Base-by-base conservation (phyloP, 2,329 filamentous ascomycete species). In the Aspergillus sp. region DNA sequence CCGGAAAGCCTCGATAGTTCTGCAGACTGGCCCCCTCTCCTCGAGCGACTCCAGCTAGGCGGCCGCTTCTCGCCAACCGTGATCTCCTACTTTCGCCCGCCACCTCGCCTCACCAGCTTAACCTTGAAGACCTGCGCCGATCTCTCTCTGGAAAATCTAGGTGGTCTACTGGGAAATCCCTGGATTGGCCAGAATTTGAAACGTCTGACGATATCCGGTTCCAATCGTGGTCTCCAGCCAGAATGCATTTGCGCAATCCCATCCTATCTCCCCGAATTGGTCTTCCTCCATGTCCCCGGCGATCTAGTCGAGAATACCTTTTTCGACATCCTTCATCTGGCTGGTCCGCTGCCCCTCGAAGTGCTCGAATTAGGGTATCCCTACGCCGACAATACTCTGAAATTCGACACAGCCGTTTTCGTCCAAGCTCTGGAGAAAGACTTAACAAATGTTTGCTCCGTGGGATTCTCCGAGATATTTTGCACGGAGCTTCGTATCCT, bases 201-300 rank as follows among this genome's bases (percentile, higher is more conserved):
- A 32, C 51, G 53, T 5, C 53, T 65, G 41, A 56, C 47, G 7
- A 52, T 63, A 37, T 55, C 53, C 13, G 44, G 48, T 26, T 39
- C 46, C 10, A 60, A 62, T 47, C 51, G 56, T 43, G 37, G 41
- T 6, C 51, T 62, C n/a, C 47, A 53, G 7, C 48, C 54, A 2
- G 55, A 57, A 29, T 58, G 52, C 6, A 53, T 63, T 32, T 54
- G 54, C 32, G 44, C 51, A 7, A 53, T 63, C 26, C 55, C 56
- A 2, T 42, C 46, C 7, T 59, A 57, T 27, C 46, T 65, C 3
- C 58, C 58, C 2, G 47, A 45, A 7, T 44, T 65, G 6, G 48
- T 44, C 26, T 60, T 54, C 41, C 60, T 65, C 37, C 60, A 58
- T 33, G 37, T 65, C 9, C 61, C 60, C 7, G 62, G 61, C n/a